phyloP scores from a whole-genome alignment of 2,329 filamentous ascomycete genomes.

The Monosporascus sp. region DNA sequence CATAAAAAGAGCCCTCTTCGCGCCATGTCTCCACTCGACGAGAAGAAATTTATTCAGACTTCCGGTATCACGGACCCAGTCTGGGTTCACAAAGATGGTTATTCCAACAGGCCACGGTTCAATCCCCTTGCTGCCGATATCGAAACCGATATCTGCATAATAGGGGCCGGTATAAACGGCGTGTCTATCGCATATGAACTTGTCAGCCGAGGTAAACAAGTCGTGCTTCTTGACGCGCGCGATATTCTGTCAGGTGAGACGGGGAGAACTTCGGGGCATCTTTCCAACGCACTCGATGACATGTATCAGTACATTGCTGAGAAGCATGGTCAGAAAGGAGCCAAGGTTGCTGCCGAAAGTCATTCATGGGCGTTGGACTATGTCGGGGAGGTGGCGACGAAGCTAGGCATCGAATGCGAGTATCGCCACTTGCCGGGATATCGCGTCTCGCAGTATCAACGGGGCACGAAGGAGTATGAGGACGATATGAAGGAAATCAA shows the following conservation, averaged over 20 bases:
- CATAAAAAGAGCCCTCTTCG: background rate
- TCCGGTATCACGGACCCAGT: slow-evolving; percentile 48
- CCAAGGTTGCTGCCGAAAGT: slow-evolving; percentile 45
- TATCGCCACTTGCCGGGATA: slow-evolving; percentile 47
- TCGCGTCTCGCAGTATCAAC: slow-evolving; percentile 44
- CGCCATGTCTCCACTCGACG: background rate
- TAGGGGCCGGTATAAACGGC: slow-evolving; percentile 50
- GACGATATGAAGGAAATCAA: slow-evolving; percentile 41
- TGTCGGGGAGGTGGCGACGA: slow-evolving; percentile 43
- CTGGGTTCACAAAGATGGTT: slow-evolving; percentile 47
- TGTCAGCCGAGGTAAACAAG: slow-evolving; percentile 42
- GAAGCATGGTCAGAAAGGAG: slow-evolving; percentile 47
- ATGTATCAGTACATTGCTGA: slow-evolving; percentile 45
- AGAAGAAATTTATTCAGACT: slow-evolving; percentile 30
- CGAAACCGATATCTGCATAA: slow-evolving; percentile 43
- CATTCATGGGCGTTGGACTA: slow-evolving; percentile 49
- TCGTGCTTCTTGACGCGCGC: slow-evolving; percentile 49
- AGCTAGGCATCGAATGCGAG: slow-evolving; percentile 51
- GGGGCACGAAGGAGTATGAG: slow-evolving; percentile 35
- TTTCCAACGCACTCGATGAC: slow-evolving; percentile 50
- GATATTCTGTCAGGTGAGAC: slow-evolving; percentile 50
- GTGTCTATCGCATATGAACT: slow-evolving; percentile 50
- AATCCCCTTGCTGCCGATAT: slow-evolving; percentile 36
- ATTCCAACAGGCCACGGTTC: slow-evolving; percentile 38
- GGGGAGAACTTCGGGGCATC: slow-evolving; percentile 48